Evolutionary conservation across 495 filamentous ascomycete species (phyloP), one percentile per base, ranked within the genome.

Genomic region (Daldinia childiae): DNA sequence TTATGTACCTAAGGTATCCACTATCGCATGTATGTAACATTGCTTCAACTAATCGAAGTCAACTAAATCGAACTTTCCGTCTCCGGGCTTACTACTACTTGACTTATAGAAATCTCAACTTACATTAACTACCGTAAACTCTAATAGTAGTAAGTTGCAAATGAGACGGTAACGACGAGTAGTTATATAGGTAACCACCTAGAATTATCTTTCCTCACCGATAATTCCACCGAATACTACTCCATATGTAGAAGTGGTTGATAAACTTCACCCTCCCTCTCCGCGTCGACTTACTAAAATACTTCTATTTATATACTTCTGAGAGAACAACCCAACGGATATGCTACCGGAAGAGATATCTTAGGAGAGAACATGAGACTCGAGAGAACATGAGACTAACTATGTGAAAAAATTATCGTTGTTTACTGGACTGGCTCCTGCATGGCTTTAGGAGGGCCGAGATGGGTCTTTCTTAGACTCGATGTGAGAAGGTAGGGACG

Each of bases 21-120:
- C 39, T n/a, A 21, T 48, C 19, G 24, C 43, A 48, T 48, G 43
- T 48, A 48, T 48, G 43, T 48, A 41, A 41, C 39, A 41, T 41
- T 41, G 39, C 39, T 21, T 4, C 17, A 48, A 4, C 5, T 27
- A 27, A 27, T 27, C 0, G 26, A 24, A 48, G 43, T 48, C 43
- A 48, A 24, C 8, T 7, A 48, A 17, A 9, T 41, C 39, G 39
- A 41, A 17, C 15, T 41, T 41, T 41, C 39, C 39, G n/a, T 41
- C 5, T 41, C 15, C 43, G 1, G 0, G 43, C 43, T 48, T 48
- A 48, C 43, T 19, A 26, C 26, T 26, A 48, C 41, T 45, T 17
- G 8, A 45, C 41, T 45, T 45, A 45, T 45, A 45, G 17, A 45
- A 45, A 45, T 17, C 8, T 21, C 17, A 45, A 45, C n/a, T n/a